Conservation (phyloP, 495 filamentous ascomycete species). For the Penicillium odoratum region DNA sequence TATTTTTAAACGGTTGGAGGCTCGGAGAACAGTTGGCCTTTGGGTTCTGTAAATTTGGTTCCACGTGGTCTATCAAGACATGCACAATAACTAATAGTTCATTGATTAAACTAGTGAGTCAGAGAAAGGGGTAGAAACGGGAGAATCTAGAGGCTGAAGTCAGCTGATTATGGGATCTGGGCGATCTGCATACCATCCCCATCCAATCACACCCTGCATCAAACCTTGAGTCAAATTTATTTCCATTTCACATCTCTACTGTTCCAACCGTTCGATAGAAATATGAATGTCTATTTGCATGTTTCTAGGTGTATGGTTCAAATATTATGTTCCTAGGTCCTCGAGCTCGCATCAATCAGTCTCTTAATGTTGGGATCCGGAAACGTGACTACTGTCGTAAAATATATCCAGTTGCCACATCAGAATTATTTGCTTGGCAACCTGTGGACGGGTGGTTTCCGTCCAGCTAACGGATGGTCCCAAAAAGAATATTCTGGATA, state of each 20-base stretch:
- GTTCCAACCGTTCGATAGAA: not conserved
- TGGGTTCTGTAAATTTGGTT: not conserved
- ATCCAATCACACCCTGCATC: not conserved
- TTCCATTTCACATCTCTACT: not conserved
- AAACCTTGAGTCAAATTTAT: not conserved
- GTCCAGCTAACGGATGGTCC: not conserved
- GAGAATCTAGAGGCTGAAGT: not conserved
- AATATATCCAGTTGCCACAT: not conserved
- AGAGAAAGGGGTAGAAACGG: not conserved
- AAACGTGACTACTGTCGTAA: not conserved
- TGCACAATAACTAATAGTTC: no score
- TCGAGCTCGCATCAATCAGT: no score
- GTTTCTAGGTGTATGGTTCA: no score
- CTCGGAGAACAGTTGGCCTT: slow-evolving; percentile 7
- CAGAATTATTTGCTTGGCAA: not conserved
- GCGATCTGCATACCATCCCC: not conserved
- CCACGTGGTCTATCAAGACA: not conserved
- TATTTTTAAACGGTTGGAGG: slow-evolving; percentile 14
- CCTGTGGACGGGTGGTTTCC: not conserved
- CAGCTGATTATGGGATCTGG: not conserved
- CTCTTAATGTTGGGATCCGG: not conserved
- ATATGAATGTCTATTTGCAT: no score
- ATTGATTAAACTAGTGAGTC: no score
- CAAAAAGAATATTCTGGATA: not conserved
- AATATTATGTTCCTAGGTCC: no score